Percentiles rank a stretch among this genome's conserved stretches.
phyloP scores from a whole-genome alignment of 1,284 basidiomycete genomes.

The Sporisorium scitamineum region DNA sequence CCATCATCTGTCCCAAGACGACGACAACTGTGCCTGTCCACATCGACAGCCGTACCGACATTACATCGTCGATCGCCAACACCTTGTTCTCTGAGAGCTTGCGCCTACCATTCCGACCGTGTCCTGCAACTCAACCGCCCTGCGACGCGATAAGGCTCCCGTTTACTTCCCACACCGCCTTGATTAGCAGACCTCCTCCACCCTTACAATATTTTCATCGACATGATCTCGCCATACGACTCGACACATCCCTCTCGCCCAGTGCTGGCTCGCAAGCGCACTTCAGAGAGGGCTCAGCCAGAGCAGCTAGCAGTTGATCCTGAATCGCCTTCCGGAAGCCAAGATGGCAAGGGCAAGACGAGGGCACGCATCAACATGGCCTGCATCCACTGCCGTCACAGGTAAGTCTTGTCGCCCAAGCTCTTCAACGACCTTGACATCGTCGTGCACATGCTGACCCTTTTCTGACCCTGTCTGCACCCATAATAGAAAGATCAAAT shows the following conservation, averaged over 20 bases:
- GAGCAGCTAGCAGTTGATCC: constrained; percentile 6
- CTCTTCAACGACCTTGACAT: neutral
- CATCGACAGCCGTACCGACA: neutral
- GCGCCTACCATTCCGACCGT: neutral
- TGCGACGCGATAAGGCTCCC: neutral
- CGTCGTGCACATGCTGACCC: neutral
- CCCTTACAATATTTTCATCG: neutral
- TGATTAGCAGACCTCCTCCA: neutral
- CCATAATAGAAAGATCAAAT: constrained; percentile 59
- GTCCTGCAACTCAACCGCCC: neutral
- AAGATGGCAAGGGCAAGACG: constrained; percentile 39
- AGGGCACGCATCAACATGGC: constrained; percentile 59
- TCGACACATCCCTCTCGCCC: constrained; percentile 32
- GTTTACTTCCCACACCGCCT: neutral
- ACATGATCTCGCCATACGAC: constrained; percentile 32
- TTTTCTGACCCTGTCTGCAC: neutral
- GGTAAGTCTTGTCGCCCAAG: constrained; percentile 28
- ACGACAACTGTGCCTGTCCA: neutral
- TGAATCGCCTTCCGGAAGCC: constrained; percentile 38
- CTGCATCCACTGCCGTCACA: constrained; percentile 63
- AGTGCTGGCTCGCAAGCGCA: constrained; percentile 32
- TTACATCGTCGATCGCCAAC: neutral
- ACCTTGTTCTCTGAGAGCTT: neutral
- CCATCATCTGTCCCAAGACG: neutral
- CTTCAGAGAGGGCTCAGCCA: constrained; percentile 20